A percentile compares a stretch with the other conserved stretches of the same genome.
These are phyloP conservation scores for Phytophthora pseudosyringae DNA, from an alignment of 352 stramenopile species.

Conservation along the genomic window DNA sequence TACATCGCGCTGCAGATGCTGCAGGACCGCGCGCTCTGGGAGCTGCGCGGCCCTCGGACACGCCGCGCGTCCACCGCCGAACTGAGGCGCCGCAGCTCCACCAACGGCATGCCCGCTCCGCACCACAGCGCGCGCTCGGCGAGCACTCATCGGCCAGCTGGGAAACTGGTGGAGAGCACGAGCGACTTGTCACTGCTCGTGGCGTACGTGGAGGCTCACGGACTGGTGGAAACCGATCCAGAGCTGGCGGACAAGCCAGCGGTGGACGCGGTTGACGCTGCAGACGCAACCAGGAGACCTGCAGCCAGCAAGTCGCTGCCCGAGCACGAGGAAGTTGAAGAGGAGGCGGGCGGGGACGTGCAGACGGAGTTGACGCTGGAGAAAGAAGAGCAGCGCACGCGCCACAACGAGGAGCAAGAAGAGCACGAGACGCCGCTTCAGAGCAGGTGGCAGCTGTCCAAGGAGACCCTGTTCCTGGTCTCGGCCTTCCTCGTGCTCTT, in stretches of 20 bases:
- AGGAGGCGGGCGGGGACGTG: slow-evolving; percentile 9
- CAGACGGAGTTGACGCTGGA: slow-evolving; percentile 14
- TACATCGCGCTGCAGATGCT: slow-evolving; percentile 41
- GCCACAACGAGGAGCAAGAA: neutral
- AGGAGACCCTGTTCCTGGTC: slow-evolving; percentile 70
- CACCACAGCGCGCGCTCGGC: slow-evolving; percentile 14
- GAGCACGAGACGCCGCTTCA: neutral
- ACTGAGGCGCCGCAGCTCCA: slow-evolving; percentile 26
- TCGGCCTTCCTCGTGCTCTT: slow-evolving; percentile 65
- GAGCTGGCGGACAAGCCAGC: neutral
- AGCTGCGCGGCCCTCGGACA: slow-evolving; percentile 9
- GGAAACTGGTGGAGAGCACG: slow-evolving; percentile 31
- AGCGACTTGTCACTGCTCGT: slow-evolving; percentile 35
- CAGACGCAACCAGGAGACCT: neutral
- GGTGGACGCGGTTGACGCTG: neutral
- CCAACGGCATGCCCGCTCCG: neutral
- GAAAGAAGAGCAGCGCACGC: slow-evolving; percentile 10
- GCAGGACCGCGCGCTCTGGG: slow-evolving; percentile 28
- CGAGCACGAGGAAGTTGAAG: slow-evolving; percentile 25
- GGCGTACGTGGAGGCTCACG: slow-evolving; percentile 15
- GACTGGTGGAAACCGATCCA: neutral
- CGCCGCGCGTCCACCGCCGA: slow-evolving; percentile 26
- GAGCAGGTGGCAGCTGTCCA: slow-evolving; percentile 43
- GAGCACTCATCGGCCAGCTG: slow-evolving; percentile 13
- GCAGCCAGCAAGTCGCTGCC: slow-evolving; percentile 12